phyloP scores from a whole-genome alignment of 768 basidiomycete species.

The Phlegmacium glaucopus region DNA sequence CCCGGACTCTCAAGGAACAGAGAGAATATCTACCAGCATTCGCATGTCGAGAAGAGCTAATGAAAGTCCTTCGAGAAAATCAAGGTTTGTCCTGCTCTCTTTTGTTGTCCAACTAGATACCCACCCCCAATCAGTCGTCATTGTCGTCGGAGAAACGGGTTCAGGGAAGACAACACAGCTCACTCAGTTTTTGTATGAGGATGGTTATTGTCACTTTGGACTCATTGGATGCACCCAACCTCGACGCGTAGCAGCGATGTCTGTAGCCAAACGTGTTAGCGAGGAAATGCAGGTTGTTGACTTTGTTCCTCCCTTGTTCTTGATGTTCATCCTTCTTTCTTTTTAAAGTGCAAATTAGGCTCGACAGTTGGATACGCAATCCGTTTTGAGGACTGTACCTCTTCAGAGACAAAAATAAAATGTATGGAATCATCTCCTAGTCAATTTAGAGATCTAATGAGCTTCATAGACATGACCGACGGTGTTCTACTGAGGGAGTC shows the following conservation, averaged over 20 bases:
- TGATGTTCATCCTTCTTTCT: neutral
- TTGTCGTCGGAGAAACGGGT: conserved; percentile 99
- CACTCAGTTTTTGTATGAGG: conserved; percentile 93
- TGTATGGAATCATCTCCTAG: conserved; percentile 44
- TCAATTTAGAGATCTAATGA: conserved; percentile 2
- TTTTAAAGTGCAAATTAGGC: conserved; percentile 77
- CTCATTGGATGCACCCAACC: conserved; percentile 98
- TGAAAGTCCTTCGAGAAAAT: conserved; percentile 87
- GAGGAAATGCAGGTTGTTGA: conserved; percentile 93
- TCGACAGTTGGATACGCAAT: conserved; percentile 94
- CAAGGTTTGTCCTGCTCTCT: conserved; percentile 62
- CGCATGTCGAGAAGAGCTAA: conserved; percentile 90
- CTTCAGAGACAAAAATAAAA: conserved; percentile 93
- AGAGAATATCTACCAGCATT: conserved; percentile 97
- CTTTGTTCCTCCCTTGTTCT: neutral
- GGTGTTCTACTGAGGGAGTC: conserved; percentile 98
- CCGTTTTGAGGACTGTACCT: conserved; percentile 97
- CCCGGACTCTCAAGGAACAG: conserved; percentile 87
- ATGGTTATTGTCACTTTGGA: conserved; percentile 88
- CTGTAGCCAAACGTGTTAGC: conserved; percentile 98
- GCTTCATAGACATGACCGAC: conserved; percentile 87
- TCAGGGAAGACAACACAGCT: conserved; percentile 99
- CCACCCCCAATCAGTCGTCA: conserved; percentile 54
- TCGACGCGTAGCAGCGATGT: conserved; percentile 98
- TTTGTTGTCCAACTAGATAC: neutral